These are phyloP conservation scores for Emydomyces testavorans DNA, from an alignment of 2,329 filamentous ascomycete genomes.

Conservation along the genomic window DNA sequence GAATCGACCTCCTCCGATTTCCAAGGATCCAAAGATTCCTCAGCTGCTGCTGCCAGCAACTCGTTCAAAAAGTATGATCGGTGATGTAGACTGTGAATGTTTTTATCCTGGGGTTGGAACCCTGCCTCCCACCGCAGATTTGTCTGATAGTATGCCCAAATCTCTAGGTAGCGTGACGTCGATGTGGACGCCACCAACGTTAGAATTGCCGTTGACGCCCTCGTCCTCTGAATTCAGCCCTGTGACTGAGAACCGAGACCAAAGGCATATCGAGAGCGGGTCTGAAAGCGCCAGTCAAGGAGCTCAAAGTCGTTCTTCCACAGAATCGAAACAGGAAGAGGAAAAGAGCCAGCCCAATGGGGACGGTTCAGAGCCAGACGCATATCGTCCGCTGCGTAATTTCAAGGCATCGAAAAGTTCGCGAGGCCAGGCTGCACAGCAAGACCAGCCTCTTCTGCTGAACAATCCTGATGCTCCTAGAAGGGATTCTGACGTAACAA, in stretches of 20 bases:
- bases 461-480: not conserved
- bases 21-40: constrained; percentile 5
- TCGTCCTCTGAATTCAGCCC: constrained; percentile 8
- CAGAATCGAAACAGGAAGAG: constrained; percentile 1
- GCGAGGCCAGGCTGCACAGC: not conserved
- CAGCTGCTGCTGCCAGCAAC: not conserved
- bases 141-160: constrained; percentile 6
- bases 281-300: not conserved
- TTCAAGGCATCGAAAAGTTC: not conserved
- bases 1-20: constrained; percentile 5
- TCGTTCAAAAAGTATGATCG: constrained; percentile 11
- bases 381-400: not conserved
- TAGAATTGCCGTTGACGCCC: constrained; percentile 5
- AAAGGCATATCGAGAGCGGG: not conserved
- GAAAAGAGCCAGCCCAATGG: not conserved
- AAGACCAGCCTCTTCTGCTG: not conserved
- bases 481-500: not conserved
- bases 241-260: not conserved
- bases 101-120: constrained; percentile 14
- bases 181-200: constrained; percentile 11
- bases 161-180: constrained; percentile 8
- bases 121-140: constrained; percentile 11
- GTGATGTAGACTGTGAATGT: constrained; percentile 14
- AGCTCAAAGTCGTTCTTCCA: not conserved
- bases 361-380: not conserved